Evolutionary conservation across 1,284 basidiomycete species (phyloP), one percentile per base, ranked within the genome.

Genomic region (Trametes versicolor): DNA sequence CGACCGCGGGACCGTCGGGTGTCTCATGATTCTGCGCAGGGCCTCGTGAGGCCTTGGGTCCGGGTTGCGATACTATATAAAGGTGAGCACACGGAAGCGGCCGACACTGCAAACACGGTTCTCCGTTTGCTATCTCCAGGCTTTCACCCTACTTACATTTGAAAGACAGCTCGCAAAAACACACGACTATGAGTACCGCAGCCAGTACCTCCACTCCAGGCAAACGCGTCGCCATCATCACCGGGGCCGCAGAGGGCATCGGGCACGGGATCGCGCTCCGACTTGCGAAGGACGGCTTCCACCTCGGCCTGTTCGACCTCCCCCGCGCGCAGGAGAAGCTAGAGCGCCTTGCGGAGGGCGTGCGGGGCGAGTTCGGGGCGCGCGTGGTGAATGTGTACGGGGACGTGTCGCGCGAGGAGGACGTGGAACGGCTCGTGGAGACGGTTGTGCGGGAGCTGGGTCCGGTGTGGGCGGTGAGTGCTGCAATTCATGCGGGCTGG

Each of bases 391-490:
- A 60, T 1, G 70, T 78, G 21, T 55, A 61, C 15, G 76, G 69
- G 7, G 77, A 78, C 55, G 73, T 78, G 25, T 69, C 73, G 43
- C 58, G 61, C n/a, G 78, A 79, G 58, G 66, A 70, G 17, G 73
- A 78, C 27, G 77, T 78, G 9, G 61, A 73, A 62, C 50, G 63
- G 9, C 70, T 78, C 54, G 71, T 79, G 7, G 66, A 71, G 5
- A 67, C 64, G 19, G 71, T 72, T 4, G 77, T 76, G 1, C 58
- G 58, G 21, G 65, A 69, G 55, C 64, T 78, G 7, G 78, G 78
- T 1, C 65, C 73, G 39, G 48, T 77, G 29, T 69, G 58, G 6
- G 67, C 64, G 67, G 67, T 69, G 25, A 36, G 67, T 53, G 6
- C 13, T 15, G 15, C 19, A 0, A 39, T 23, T 23, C 19, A 4